phyloP scores from a whole-genome alignment of 495 filamentous ascomycete genomes.

The Aspergillus biplanus region DNA sequence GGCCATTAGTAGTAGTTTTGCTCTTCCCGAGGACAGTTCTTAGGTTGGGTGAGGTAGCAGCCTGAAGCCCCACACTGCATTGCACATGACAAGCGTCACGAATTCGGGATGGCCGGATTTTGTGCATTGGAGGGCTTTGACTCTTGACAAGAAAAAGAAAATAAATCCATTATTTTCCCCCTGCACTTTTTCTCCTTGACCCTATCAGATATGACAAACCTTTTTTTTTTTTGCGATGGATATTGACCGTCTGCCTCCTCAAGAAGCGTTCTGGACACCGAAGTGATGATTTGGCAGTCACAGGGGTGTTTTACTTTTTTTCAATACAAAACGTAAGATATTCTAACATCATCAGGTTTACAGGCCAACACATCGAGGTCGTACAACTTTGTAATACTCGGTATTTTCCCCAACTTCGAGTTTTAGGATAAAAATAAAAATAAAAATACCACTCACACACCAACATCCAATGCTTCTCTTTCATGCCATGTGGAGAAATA shows the following conservation, averaged over 20 bases:
- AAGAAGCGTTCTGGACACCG: background rate
- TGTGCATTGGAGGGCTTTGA: slow-evolving; percentile 6
- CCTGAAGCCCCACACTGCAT: background rate
- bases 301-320: background rate
- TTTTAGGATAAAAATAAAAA: too few species aligned
- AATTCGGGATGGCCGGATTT: slow-evolving; percentile 32
- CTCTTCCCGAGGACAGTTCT: slow-evolving; percentile 23
- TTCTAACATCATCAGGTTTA: background rate
- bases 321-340: slow-evolving; percentile 12
- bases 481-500: too few species aligned
- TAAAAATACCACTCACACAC: background rate
- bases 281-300: slow-evolving; percentile 11
- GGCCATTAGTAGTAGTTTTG: slow-evolving; percentile 18
- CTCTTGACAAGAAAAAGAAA: slow-evolving; percentile 7
- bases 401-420: background rate
- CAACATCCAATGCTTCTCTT: too few species aligned
- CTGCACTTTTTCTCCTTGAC: background rate
- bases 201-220: background rate
- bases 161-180: slow-evolving; percentile 1
- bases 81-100: slow-evolving; percentile 31
- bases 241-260: background rate
- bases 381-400: background rate
- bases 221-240: slow-evolving; percentile 2
- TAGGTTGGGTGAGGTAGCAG: background rate
- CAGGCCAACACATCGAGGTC: background rate